Evolutionary conservation across 768 basidiomycete genomes (phyloP), one percentile per base, ranked within the genome.

Genomic region (Aureoboletus auriporus): DNA sequence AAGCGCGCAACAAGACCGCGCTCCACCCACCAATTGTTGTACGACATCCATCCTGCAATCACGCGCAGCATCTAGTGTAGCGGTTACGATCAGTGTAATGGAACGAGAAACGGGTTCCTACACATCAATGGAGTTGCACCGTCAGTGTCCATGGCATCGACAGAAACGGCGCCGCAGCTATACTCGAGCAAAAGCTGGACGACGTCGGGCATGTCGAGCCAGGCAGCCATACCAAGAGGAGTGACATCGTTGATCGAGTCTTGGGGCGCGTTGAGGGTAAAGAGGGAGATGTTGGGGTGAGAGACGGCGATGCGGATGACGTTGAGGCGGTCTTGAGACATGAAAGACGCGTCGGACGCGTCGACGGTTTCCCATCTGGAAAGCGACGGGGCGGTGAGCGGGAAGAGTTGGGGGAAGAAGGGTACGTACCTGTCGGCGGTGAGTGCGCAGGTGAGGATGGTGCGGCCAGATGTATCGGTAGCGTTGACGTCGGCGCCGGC

Each of bases 41-140:
- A 83, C 84, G n/a, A 89, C 83, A 45, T 82, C 75, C 36, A 82
- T 61, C 55, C 75, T 78, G 39, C 83, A 80, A 64, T 91, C 88
- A 49, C 88, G 81, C 39, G 85, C 78, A 28, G 88, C 86, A 67
- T 90, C 88, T 91, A 61, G 48, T 53, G 39, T 8, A 35, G n/a
- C 8, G 13, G 12, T 42, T 33, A 53, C 31, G 8, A 17, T 11
- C 20, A 23, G 34, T 14, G 20, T 7, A 17, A 49, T 44, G 16
- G 46, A 54, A 41, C 29, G 46, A 47, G 9, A 42, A 9, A 31
- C 8, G 1, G 41, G 27, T 23, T 72, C 83, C 70, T 73, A 91
- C 88, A 91, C 88, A 91, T 91, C 51, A 91, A 72, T 6, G 88
- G 80, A 26, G 88, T 91, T 20, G 84, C 87, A 7, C 86, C 85